Conservation (phyloP, 495 filamentous ascomycete genomes). For the Tuber brumale region DNA sequence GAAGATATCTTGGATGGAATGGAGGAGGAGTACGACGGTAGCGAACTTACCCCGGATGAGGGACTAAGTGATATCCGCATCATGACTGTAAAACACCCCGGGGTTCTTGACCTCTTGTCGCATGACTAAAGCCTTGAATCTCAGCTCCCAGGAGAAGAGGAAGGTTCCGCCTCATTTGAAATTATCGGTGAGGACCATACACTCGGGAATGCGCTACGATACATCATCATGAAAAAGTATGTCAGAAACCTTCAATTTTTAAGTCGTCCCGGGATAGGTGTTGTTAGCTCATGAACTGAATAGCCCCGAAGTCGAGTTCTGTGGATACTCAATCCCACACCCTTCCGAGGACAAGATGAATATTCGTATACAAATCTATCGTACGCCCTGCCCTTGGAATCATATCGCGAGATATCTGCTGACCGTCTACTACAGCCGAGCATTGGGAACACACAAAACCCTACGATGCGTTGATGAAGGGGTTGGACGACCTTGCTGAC, state of each 20-base stretch:
- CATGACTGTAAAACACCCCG: neutral
- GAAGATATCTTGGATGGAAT: neutral
- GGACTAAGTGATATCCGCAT: neutral
- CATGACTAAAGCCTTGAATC: constrained; percentile 14
- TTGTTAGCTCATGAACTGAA: constrained; percentile 18
- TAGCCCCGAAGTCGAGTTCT: constrained; percentile 92
- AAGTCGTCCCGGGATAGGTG: constrained; percentile 13
- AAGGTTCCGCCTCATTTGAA: constrained; percentile 66
- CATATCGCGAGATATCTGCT: neutral
- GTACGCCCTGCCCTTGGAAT: constrained; percentile 49
- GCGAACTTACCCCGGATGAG: neutral
- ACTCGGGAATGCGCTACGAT: constrained; percentile 85
- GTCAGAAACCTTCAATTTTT: constrained; percentile 27
- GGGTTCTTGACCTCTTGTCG: neutral
- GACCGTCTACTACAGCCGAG: constrained; percentile 15
- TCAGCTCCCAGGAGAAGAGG: constrained; percentile 46
- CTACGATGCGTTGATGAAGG: constrained; percentile 78
- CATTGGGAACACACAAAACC: constrained; percentile 63
- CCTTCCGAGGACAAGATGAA: constrained; percentile 96
- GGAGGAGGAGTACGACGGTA: neutral
- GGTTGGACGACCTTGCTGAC: constrained; percentile 76
- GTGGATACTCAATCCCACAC: constrained; percentile 95
- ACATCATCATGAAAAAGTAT: constrained; percentile 98
- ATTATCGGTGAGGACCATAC: constrained; percentile 91
- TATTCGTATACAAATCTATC: constrained; percentile 89